A percentile compares a stretch with the other conserved stretches of the same genome.
These are phyloP conservation scores for Ceratobasidium sp. DNA, from an alignment of 1,284 basidiomycete species.

Conservation along the genomic window DNA sequence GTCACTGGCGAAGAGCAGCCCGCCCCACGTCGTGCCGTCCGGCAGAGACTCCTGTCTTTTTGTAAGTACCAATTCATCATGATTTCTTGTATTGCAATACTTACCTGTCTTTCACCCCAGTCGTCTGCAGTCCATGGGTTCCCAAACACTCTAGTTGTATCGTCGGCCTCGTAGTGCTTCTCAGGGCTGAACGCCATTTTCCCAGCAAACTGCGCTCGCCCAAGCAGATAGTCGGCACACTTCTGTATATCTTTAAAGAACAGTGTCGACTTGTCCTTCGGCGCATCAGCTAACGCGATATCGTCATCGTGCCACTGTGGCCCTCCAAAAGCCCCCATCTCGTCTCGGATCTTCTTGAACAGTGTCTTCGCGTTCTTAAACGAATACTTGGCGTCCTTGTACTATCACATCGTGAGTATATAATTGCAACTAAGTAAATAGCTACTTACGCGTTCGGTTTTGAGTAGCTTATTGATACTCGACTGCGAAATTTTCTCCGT, in stretches of 20 bases:
- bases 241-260: not conserved
- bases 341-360: slow-evolving; percentile 13
- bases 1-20: not conserved
- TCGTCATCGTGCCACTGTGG: slow-evolving; percentile 11
- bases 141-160: not conserved
- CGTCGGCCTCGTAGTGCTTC: not conserved
- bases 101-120: slow-evolving; percentile 22
- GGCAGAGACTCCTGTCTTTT: not conserved
- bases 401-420: slow-evolving; percentile 1
- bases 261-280: not conserved
- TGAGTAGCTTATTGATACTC: slow-evolving; percentile 8
- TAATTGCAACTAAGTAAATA: not conserved
- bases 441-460: slow-evolving; percentile 21
- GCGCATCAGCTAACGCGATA: not conserved
- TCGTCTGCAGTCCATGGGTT: slow-evolving; percentile 10
- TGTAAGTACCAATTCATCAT: not conserved
- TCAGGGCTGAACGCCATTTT: not conserved
- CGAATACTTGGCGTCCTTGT: not conserved
- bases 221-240: not conserved
- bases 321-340: slow-evolving; percentile 9
- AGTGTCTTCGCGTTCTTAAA: slow-evolving; percentile 3
- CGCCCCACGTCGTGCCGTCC: not conserved
- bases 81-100: not conserved
- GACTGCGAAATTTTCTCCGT: slow-evolving; percentile 13
- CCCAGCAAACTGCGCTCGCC: slow-evolving; percentile 16